Percentiles rank a stretch among this genome's conserved stretches.
Conservation (phyloP, 495 filamentous ascomycete genomes). For the Aspergillus sclerotioniger region DNA sequence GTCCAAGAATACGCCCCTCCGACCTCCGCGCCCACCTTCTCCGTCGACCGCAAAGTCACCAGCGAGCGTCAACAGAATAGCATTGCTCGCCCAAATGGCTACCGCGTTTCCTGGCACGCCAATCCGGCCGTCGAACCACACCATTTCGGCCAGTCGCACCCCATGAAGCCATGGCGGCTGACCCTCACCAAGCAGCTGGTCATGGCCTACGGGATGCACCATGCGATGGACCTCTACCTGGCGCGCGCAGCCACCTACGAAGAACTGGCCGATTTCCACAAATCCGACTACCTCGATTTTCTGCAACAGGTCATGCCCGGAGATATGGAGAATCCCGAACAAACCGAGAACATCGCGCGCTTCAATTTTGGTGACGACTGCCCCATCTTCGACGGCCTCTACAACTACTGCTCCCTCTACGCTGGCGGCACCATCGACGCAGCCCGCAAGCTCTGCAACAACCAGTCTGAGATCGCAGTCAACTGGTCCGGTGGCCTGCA, state of each 20-base stretch:
- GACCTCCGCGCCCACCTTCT: conserved; percentile 57
- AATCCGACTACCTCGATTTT: conserved; percentile 86
- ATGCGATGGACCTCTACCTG: conserved; percentile 90
- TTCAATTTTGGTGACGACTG: conserved; percentile 95
- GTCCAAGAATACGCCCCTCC: conserved; percentile 69
- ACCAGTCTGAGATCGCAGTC: conserved; percentile 91
- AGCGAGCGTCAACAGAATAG: conserved; percentile 67
- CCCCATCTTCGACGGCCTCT: conserved; percentile 93
- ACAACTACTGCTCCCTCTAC: conserved; percentile 92
- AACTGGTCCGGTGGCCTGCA: conserved; percentile 99
- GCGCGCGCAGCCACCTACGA: conserved; percentile 79
- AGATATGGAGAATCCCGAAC: conserved; percentile 46
- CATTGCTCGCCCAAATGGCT: conserved; percentile 75
- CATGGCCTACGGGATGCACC: conserved; percentile 89
- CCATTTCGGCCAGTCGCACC: conserved; percentile 92
- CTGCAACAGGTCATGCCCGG: conserved; percentile 49
- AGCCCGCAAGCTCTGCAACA: conserved; percentile 79
- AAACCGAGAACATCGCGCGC: conserved; percentile 39
- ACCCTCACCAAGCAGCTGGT: conserved; percentile 94
- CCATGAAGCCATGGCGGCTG: conserved; percentile 98
- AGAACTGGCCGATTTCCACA: conserved; percentile 85
- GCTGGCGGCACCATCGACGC: conserved; percentile 88
- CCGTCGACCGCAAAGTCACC: conserved; percentile 62
- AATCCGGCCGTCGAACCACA: conserved; percentile 94
- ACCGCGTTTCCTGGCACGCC: conserved; percentile 95